phyloP scores from a whole-genome alignment of 2,329 filamentous ascomycete species.

The Aureobasidium sp. region DNA sequence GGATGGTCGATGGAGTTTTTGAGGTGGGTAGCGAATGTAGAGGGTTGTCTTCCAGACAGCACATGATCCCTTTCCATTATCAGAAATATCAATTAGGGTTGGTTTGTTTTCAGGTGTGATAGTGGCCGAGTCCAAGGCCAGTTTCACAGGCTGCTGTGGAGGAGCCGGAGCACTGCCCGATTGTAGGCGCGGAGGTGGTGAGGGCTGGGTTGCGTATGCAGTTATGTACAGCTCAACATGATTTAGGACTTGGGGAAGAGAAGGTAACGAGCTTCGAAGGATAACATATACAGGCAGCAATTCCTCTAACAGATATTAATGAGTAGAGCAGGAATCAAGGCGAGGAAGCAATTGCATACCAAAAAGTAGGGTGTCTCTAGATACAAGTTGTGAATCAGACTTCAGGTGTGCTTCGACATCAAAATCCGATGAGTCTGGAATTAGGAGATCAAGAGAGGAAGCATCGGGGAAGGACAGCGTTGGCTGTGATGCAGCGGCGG shows the following conservation, averaged over 20 bases:
- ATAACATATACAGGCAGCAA: conserved; percentile 59
- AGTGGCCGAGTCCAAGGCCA: conserved; percentile 48
- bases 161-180: conserved; percentile 29
- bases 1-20: conserved; percentile 54
- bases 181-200: conserved; percentile 31
- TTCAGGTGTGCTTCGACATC: conserved; percentile 32
- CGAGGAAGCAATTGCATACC: conserved; percentile 43
- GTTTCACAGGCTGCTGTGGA: conserved; percentile 32
- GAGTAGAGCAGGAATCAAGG: not conserved
- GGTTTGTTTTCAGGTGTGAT: conserved; percentile 17
- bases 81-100: conserved; percentile 16
- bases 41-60: conserved; percentile 32
- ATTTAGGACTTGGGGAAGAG: conserved; percentile 50
- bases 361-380: conserved; percentile 57
- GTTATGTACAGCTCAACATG: conserved; percentile 60
- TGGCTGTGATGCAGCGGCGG: conserved; percentile 28
- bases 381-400: conserved; percentile 34
- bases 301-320: conserved; percentile 53
- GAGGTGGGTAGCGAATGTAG: conserved; percentile 37
- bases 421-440: conserved; percentile 28
- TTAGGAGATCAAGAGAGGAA: conserved; percentile 17
- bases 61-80: conserved; percentile 21
- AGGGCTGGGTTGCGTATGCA: conserved; percentile 48
- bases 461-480: conserved; percentile 15
- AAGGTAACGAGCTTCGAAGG: conserved; percentile 52